Percentiles rank a stretch among this genome's conserved stretches.
phyloP scores from a whole-genome alignment of 805 yeast genomes.

The Yarrowia sp. region DNA sequence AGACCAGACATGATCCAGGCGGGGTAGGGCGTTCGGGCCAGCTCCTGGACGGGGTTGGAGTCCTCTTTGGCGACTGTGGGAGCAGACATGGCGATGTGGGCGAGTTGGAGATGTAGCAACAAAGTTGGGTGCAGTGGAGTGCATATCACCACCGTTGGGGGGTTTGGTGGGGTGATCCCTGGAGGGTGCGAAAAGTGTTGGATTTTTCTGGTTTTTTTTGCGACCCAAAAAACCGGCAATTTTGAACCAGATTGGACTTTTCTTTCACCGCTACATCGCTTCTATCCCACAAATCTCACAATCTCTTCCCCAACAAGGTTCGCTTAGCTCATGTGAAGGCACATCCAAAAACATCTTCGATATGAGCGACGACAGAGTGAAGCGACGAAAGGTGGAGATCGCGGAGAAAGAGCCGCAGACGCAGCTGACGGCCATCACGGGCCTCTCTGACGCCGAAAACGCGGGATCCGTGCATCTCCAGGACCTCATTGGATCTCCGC shows the following conservation, averaged over 20 bases:
- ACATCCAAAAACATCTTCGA: too few relatives aligned
- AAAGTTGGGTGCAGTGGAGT: conserved; percentile 2
- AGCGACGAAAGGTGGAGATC: background rate
- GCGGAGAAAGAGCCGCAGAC: background rate
- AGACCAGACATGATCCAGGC: conserved; percentile 26
- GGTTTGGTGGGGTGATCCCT: background rate
- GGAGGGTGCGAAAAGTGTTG: too few relatives aligned
- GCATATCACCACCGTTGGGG: background rate
- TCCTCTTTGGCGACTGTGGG: background rate
- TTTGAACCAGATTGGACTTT: too few relatives aligned
- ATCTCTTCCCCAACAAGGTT: background rate
- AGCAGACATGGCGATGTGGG: background rate
- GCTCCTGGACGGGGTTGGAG: conserved; percentile 20
- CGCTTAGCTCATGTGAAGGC: background rate
- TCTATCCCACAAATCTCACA: too few relatives aligned
- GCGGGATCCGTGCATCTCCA: conserved; percentile 30
- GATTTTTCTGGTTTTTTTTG: too few relatives aligned
- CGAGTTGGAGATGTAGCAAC: background rate
- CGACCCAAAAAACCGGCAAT: too few relatives aligned
- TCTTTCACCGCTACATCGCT: too few relatives aligned
- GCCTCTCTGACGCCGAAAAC: conserved; percentile 25
- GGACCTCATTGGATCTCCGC: conserved; percentile 33
- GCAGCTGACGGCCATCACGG: background rate
- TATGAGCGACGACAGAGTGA: background rate
- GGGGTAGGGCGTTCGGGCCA: conserved; percentile 26